phyloP scores from a whole-genome alignment of 169 alveolate genomes.

The Plasmodium relictum region DNA sequence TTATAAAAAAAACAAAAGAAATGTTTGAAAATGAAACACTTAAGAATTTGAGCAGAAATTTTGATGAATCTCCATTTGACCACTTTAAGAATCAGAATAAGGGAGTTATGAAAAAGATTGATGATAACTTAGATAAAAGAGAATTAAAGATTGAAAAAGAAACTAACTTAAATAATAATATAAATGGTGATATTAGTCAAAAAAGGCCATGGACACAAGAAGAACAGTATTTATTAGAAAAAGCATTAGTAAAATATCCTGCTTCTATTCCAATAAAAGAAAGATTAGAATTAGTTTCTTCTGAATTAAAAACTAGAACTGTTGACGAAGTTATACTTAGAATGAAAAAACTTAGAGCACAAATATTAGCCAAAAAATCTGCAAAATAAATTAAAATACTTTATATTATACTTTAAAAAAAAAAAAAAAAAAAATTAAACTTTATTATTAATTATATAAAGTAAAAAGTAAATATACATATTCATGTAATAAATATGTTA shows the following conservation, averaged over 20 bases:
- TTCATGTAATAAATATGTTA: neutral
- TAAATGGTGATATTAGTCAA: constrained; percentile 13
- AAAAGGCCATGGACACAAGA: constrained; percentile 85
- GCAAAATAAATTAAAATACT: constrained; percentile 15
- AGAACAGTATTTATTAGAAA: constrained; percentile 86
- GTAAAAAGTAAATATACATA: no score
- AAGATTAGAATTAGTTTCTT: constrained; percentile 85
- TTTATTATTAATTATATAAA: neutral
- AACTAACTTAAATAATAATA: neutral
- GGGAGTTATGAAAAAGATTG: constrained; percentile 80
- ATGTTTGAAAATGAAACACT: constrained; percentile 82
- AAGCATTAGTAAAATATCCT: constrained; percentile 85
- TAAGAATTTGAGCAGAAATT: constrained; percentile 78
- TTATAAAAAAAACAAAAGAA: constrained; percentile 91
- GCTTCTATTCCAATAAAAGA: constrained; percentile 85
- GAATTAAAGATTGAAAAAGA: constrained; percentile 32
- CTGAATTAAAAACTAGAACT: constrained; percentile 66
- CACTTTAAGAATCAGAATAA: constrained; percentile 78
- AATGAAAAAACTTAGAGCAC: constrained; percentile 57
- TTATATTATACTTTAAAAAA: neutral
- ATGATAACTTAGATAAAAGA: constrained; percentile 77
- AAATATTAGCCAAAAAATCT: constrained; percentile 67
- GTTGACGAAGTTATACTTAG: constrained; percentile 49
- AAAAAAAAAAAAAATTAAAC: neutral
- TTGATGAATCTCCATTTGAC: constrained; percentile 81